A percentile compares a stretch with the other conserved stretches of the same genome.
Evolutionary conservation across 2,329 filamentous ascomycete species (phyloP).

Genomic region (Emmonsiellopsis sp.): DNA sequence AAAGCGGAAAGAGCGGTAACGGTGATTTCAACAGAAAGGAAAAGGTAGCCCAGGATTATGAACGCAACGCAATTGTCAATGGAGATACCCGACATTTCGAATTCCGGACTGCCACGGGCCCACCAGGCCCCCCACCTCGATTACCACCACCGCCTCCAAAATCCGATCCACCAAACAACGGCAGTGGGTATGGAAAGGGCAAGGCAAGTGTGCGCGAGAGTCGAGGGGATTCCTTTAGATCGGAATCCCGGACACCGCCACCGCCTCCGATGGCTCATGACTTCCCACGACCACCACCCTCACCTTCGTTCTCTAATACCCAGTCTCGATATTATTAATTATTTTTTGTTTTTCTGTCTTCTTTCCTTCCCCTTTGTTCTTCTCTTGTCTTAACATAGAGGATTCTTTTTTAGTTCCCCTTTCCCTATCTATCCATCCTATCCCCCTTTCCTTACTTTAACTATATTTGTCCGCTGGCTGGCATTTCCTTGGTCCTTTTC

Average conservation of each 20-base stretch:
- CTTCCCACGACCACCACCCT: slow-evolving; percentile 1
- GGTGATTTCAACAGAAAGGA: not conserved
- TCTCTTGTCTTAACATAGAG: slow-evolving; percentile 1
- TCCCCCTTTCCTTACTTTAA: not conserved
- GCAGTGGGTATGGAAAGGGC: slow-evolving; percentile 3
- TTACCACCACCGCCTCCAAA: slow-evolving; percentile 10
- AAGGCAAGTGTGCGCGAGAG: not conserved
- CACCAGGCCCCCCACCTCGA: slow-evolving; percentile 9
- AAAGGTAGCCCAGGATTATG: slow-evolving; percentile 1
- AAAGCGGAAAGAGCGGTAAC: slow-evolving; percentile 7
- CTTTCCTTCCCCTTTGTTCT: not conserved
- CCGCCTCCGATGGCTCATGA: slow-evolving; percentile 1
- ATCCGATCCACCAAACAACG: slow-evolving; percentile 3
- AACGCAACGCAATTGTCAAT: not conserved
- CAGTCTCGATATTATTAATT: not conserved
- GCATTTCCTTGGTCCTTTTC: not conserved
- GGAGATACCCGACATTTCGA: slow-evolving; percentile 6
- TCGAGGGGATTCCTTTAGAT: not conserved
- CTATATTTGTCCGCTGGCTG: not conserved
- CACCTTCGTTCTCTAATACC: not conserved
- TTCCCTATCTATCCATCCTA: not conserved
- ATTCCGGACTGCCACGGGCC: slow-evolving; percentile 8
- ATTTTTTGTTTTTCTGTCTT: not conserved
- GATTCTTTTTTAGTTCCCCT: not conserved
- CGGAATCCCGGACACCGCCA: slow-evolving; percentile 2